Evolutionary conservation across 2,329 filamentous ascomycete genomes (phyloP).

Genomic region (Diaporthe sp.): DNA sequence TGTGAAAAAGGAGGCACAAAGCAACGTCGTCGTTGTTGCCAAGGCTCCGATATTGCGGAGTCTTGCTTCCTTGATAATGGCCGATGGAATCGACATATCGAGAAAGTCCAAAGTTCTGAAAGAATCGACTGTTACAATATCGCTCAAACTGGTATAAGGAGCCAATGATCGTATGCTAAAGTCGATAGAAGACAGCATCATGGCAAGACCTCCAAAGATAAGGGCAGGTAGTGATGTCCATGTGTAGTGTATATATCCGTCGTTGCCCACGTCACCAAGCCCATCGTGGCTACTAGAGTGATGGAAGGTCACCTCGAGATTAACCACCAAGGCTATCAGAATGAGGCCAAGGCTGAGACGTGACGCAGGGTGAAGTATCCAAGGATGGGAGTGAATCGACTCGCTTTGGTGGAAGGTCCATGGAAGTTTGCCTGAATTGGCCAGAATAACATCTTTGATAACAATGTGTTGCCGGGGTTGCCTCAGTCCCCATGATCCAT

Average conservation of each 20-base stretch:
- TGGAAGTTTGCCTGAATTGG: background rate
- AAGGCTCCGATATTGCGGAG: conserved; percentile 48
- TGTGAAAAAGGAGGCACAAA: conserved; percentile 49
- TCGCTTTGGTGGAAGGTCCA: conserved; percentile 19
- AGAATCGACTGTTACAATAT: conserved; percentile 47
- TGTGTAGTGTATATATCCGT: conserved; percentile 49
- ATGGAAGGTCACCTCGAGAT: conserved; percentile 52
- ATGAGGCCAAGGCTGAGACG: conserved; percentile 47
- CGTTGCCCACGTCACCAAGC: conserved; percentile 47
- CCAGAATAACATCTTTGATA: too few species aligned
- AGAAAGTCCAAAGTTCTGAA: conserved; percentile 50
- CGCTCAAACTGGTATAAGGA: conserved; percentile 50
- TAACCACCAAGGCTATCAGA: conserved; percentile 50
- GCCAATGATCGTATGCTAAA: conserved; percentile 51
- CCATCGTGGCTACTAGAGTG: conserved; percentile 49
- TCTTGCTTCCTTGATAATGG: conserved; percentile 46
- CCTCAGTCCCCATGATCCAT: too few species aligned
- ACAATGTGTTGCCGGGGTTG: background rate
- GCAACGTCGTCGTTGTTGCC: conserved; percentile 46
- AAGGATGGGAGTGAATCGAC: conserved; percentile 48
- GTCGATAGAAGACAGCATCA: conserved; percentile 50
- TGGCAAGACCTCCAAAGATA: conserved; percentile 39
- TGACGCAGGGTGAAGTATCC: conserved; percentile 48
- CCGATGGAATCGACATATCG: conserved; percentile 48
- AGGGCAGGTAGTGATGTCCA: conserved; percentile 52